These are phyloP conservation scores for Colletotrichum kahawae DNA, from an alignment of 2,329 filamentous ascomycete genomes.

Conservation along the genomic window DNA sequence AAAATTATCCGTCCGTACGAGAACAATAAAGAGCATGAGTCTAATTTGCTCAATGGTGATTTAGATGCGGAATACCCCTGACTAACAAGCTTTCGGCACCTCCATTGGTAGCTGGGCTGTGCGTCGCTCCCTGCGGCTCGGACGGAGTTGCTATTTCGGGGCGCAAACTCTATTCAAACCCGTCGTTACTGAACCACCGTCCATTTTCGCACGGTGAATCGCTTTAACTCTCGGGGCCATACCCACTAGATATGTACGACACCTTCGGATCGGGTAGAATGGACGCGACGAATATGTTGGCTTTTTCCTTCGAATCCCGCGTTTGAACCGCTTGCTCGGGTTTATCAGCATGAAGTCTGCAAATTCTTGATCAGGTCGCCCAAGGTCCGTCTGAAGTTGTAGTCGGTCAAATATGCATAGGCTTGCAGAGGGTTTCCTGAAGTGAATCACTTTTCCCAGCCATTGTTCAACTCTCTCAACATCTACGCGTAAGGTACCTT, in stretches of 20 bases:
- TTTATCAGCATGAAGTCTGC: background rate
- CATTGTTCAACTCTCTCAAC: background rate
- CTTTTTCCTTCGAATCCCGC: background rate
- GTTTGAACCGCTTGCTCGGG: background rate
- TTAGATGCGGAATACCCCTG: background rate
- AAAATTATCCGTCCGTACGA: background rate
- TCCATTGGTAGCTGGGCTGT: background rate
- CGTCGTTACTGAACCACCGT: background rate
- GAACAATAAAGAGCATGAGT: background rate
- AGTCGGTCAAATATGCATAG: rapidly evolving
- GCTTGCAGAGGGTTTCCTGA: background rate
- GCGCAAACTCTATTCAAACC: background rate
- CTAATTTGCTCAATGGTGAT: background rate
- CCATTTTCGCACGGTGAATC: background rate
- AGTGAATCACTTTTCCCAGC: background rate
- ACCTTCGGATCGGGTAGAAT: background rate
- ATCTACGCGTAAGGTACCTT: background rate
- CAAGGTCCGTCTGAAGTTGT: background rate
- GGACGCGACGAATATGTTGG: background rate
- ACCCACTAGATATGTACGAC: no score
- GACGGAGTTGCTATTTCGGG: background rate
- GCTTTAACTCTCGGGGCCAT: background rate
- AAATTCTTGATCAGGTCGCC: background rate
- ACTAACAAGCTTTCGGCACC: background rate
- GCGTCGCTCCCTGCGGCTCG: background rate